Percentiles rank a stretch among this genome's conserved stretches.
phyloP scores from a whole-genome alignment of 2,329 filamentous ascomycete genomes.

The Neurospora sp. region DNA sequence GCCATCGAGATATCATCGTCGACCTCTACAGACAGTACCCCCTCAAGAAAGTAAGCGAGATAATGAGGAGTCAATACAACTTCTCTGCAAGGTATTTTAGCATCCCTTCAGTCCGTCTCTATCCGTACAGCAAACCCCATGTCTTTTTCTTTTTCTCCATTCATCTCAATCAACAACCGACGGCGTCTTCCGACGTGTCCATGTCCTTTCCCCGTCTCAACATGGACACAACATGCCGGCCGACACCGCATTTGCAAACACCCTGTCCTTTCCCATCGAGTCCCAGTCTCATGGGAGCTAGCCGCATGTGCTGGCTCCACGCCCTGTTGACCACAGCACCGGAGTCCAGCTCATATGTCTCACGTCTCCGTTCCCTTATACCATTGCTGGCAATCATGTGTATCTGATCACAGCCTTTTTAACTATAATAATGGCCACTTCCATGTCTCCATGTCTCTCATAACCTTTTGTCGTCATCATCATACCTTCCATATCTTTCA shows the following conservation, averaged over 20 bases:
- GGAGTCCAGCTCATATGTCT: background rate
- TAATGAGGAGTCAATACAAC: conserved; percentile 17
- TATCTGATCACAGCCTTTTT: background rate
- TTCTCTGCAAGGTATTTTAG: conserved; percentile 17
- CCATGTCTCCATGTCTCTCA: background rate
- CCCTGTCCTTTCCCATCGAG: background rate
- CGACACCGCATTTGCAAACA: background rate
- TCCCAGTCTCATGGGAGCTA: background rate
- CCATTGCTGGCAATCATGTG: background rate
- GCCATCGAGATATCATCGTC: conserved; percentile 17
- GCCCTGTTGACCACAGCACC: background rate
- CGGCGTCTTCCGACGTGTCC: background rate
- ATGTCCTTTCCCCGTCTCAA: background rate
- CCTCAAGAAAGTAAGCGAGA: conserved; percentile 17
- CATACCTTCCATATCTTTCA: background rate
- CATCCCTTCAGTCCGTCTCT: background rate
- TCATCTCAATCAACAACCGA: background rate
- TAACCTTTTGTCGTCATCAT: background rate
- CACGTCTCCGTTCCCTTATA: background rate
- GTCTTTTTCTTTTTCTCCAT: background rate
- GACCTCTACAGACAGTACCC: conserved; percentile 17
- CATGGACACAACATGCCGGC: background rate
- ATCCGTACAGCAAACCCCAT: background rate
- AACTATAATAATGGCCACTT: background rate
- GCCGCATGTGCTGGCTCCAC: background rate